Evolutionary conservation across 352 stramenopile species (phyloP).

Genomic region (Phytopythium oedochilum): DNA sequence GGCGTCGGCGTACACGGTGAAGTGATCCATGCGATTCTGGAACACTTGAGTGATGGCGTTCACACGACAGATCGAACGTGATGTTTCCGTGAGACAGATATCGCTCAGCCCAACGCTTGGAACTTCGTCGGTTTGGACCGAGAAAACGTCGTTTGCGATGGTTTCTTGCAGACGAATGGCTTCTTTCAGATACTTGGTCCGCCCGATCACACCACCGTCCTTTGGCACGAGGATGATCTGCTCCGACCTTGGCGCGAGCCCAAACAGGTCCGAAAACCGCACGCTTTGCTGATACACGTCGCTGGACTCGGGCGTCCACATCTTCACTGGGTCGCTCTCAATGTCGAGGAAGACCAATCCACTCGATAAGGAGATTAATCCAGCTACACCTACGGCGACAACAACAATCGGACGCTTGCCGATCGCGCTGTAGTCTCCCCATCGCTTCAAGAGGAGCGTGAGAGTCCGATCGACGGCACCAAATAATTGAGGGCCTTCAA

Average conservation of each 20-base stretch:
- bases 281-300: constrained; percentile 34
- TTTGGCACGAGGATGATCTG: constrained; percentile 53
- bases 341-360: constrained; percentile 33
- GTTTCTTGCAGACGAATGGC: constrained; percentile 40
- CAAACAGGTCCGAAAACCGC: constrained; percentile 46
- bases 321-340: constrained; percentile 45
- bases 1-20: constrained; percentile 50
- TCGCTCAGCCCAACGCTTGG: constrained; percentile 26
- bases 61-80: constrained; percentile 29
- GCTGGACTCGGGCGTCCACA: constrained; percentile 45
- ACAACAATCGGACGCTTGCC: constrained; percentile 20
- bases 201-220: constrained; percentile 34
- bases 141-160: constrained; percentile 14
- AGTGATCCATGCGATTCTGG: constrained; percentile 54
- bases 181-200: constrained; percentile 36
- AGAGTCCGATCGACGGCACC: constrained; percentile 26
- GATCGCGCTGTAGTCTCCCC: constrained; percentile 28
- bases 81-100: constrained; percentile 40
- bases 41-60: constrained; percentile 67
- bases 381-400: constrained; percentile 13
- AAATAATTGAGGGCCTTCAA: constrained; percentile 12
- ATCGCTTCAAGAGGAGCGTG: constrained; percentile 25
- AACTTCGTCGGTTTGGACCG: constrained; percentile 5
- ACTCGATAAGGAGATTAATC: constrained; percentile 12
- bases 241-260: constrained; percentile 44